phyloP scores from a whole-genome alignment of 495 filamentous ascomycete genomes.

The Aspergillus campestris region DNA sequence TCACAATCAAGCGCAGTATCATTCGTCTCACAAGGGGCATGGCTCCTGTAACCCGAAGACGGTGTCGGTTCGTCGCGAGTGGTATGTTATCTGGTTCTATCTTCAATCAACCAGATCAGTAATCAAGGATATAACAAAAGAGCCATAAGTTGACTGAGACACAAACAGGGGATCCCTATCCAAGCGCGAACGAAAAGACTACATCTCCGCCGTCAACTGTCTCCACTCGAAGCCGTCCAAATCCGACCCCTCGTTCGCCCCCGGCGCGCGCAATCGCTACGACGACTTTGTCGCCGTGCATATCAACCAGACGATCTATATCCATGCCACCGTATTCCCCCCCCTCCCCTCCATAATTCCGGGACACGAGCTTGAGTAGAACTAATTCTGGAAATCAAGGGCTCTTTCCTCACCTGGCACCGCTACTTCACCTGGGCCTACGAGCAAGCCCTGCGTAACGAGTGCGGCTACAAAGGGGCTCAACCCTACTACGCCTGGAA shows the following conservation, averaged over 20 bases:
- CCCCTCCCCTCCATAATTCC: not conserved
- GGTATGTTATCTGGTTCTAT: constrained; percentile 14
- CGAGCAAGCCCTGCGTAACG: constrained; percentile 54
- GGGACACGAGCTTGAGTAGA: not conserved
- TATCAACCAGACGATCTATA: constrained; percentile 47
- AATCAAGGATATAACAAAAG: too few relatives aligned
- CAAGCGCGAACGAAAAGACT: constrained; percentile 38
- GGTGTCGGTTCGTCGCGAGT: constrained; percentile 24
- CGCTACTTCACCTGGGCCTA: constrained; percentile 52
- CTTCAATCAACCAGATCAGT: not conserved
- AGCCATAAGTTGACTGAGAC: not conserved
- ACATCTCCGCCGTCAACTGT: constrained; percentile 55
- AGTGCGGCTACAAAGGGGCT: constrained; percentile 55
- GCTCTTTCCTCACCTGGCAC: constrained; percentile 60
- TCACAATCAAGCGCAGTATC: constrained; percentile 7
- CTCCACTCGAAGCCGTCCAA: constrained; percentile 39
- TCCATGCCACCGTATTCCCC: constrained; percentile 45
- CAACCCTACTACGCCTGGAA: constrained; percentile 53
- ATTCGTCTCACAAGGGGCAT: not conserved
- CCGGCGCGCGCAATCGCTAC: constrained; percentile 45
- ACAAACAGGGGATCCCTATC: constrained; percentile 41
- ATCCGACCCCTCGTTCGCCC: constrained; percentile 24
- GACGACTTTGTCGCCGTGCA: constrained; percentile 61
- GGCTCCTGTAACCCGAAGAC: constrained; percentile 17
- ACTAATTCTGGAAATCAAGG: constrained; percentile 15